Conservation (phyloP, 2,329 filamentous ascomycete genomes). For the Periglandula ipomoeae region DNA sequence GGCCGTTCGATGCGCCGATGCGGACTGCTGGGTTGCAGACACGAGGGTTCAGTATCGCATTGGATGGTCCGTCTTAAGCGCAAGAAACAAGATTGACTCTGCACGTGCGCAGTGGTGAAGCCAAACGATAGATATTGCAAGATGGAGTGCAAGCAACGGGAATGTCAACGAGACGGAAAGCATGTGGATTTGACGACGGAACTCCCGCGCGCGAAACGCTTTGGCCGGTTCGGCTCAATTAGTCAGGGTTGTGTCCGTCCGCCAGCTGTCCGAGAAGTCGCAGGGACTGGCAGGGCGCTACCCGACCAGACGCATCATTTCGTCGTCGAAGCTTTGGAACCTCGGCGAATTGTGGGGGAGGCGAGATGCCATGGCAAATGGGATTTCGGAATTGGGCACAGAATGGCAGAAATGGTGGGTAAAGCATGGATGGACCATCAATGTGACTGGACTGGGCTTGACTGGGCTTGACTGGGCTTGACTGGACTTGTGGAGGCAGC, state of each 20-base stretch:
- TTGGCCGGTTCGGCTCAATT: slow-evolving; percentile 3
- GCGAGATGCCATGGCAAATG: background rate
- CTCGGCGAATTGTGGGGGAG: slow-evolving; percentile 2
- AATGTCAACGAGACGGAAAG: no score
- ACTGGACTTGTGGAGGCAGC: no score
- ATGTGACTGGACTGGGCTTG: no score
- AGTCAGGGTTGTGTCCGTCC: background rate
- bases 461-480: no score
- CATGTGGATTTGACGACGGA: background rate
- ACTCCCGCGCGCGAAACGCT: background rate
- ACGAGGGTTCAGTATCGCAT: background rate
- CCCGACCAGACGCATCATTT: background rate
- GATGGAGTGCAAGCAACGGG: no score
- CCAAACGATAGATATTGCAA: background rate
- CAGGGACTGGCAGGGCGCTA: background rate
- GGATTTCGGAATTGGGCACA: no score
- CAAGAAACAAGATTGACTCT: background rate
- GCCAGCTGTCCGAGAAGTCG: background rate
- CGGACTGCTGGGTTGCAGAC: background rate
- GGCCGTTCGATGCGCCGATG: background rate
- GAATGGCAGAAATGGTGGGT: background rate
- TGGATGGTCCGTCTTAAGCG: background rate
- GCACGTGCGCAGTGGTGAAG: background rate
- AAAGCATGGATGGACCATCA: no score
- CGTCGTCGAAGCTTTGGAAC: background rate